These are phyloP conservation scores for Trichoderma erinaceum DNA, from an alignment of 495 filamentous ascomycete species.

Conservation along the genomic window DNA sequence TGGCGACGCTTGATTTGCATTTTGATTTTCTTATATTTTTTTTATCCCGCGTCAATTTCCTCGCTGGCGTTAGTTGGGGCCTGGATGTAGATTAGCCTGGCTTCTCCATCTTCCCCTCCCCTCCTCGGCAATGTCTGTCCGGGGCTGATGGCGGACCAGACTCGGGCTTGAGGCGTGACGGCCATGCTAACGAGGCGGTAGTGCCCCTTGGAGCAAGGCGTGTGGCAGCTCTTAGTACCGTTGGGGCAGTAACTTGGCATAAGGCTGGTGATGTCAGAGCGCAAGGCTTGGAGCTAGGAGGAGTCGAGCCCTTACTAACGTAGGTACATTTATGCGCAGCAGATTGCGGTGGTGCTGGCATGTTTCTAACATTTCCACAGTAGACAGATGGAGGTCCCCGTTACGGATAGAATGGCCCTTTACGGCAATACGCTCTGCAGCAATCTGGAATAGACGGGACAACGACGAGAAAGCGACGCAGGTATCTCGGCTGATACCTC, in stretches of 20 bases:
- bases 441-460: too few relatives aligned
- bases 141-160: neutral
- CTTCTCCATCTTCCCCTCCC: too few relatives aligned
- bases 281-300: neutral
- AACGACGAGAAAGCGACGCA: too few relatives aligned
- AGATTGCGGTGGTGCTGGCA: neutral
- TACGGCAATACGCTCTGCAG: too few relatives aligned
- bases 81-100: neutral
- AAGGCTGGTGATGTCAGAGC: constrained; percentile 1
- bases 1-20: too few relatives aligned
- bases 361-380: too few relatives aligned
- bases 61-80: too few relatives aligned
- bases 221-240: neutral
- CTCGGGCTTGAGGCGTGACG: neutral
- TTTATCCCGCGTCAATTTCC: too few relatives aligned
- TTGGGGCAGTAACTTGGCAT: neutral
- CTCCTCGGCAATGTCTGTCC: neutral
- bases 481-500: too few relatives aligned
- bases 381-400: too few relatives aligned
- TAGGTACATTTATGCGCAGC: neutral
- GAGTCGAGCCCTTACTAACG: neutral
- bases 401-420: too few relatives aligned
- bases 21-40: neutral
- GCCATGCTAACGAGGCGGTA: neutral
- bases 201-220: neutral